phyloP scores from a whole-genome alignment of 2,329 filamentous ascomycete genomes.

The Cercospora sp. region DNA sequence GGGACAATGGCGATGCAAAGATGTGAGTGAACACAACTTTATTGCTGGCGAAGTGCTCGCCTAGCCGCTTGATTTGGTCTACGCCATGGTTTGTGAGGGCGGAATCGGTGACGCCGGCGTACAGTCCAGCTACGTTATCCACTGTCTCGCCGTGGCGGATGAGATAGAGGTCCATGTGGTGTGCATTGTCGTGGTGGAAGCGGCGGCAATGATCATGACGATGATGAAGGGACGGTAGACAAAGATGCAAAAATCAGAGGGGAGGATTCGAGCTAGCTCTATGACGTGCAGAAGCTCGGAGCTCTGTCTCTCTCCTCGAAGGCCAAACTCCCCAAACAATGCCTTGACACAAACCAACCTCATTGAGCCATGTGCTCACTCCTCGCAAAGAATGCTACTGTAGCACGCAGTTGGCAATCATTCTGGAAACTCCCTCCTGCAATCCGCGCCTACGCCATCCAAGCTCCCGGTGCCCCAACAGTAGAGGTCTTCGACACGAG shows the following conservation, averaged over 20 bases:
- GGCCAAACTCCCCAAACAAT: background rate
- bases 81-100: conserved; percentile 77
- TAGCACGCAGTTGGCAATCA: conserved; percentile 1
- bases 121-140: conserved; percentile 76
- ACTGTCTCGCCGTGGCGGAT: conserved; percentile 73
- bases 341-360: background rate
- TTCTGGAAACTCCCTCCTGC: background rate
- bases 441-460: conserved; percentile 64
- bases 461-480: conserved; percentile 72
- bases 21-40: conserved; percentile 67
- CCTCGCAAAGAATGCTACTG: conserved; percentile 12
- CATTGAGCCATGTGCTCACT: conserved; percentile 26
- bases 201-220: background rate
- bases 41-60: conserved; percentile 62
- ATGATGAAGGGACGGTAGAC: background rate
- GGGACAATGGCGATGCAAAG: conserved; percentile 75
- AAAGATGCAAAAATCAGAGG: background rate
- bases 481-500: conserved; percentile 89
- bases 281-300: conserved; percentile 2
- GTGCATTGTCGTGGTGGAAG: background rate
- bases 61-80: conserved; percentile 73
- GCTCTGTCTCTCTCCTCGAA: background rate
- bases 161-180: conserved; percentile 11
- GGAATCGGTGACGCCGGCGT: conserved; percentile 79
- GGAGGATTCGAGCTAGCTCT: background rate